phyloP scores from a whole-genome alignment of 2,329 filamentous ascomycete species.

The Teratosphaeria gauchensis region DNA sequence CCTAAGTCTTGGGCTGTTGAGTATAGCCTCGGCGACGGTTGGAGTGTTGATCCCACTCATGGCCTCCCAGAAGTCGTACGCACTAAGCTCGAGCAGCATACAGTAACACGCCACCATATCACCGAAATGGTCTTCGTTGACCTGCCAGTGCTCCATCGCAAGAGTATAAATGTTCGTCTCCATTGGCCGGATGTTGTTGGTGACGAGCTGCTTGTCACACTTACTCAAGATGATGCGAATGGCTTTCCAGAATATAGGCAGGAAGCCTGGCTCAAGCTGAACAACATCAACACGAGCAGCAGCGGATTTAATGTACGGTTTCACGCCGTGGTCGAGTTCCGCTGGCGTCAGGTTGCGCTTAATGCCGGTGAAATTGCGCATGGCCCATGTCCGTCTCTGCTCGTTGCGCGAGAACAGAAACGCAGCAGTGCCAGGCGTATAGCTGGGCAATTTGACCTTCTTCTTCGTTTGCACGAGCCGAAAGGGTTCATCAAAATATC shows the following conservation, averaged over 20 bases:
- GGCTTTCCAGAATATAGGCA: constrained; percentile 72
- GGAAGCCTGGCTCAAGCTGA: constrained; percentile 41
- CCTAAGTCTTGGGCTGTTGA: constrained; percentile 59
- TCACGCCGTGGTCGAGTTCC: constrained; percentile 83
- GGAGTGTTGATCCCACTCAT: constrained; percentile 72
- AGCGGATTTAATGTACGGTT: constrained; percentile 58
- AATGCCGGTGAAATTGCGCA: constrained; percentile 57
- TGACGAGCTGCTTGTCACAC: constrained; percentile 64
- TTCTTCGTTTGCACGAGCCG: constrained; percentile 67
- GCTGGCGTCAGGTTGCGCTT: constrained; percentile 53
- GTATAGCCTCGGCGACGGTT: constrained; percentile 74
- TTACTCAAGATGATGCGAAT: constrained; percentile 63
- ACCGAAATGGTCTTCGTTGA: constrained; percentile 47
- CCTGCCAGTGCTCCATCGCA: constrained; percentile 53
- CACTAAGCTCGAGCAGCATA: constrained; percentile 62
- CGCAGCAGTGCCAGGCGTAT: constrained; percentile 69
- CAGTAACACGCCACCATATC: constrained; percentile 62
- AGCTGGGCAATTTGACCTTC: constrained; percentile 65
- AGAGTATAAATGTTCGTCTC: constrained; percentile 58
- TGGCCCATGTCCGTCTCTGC: constrained; percentile 57
- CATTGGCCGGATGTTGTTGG: constrained; percentile 67
- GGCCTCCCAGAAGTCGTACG: constrained; percentile 78
- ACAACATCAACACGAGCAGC: constrained; percentile 53
- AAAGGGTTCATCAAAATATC: constrained; percentile 75
- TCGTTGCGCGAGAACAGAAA: constrained; percentile 72